Percentiles rank a stretch among this genome's conserved stretches.
These are phyloP conservation scores for Myochromella boudieri DNA, from an alignment of 768 basidiomycete species.

Conservation along the genomic window DNA sequence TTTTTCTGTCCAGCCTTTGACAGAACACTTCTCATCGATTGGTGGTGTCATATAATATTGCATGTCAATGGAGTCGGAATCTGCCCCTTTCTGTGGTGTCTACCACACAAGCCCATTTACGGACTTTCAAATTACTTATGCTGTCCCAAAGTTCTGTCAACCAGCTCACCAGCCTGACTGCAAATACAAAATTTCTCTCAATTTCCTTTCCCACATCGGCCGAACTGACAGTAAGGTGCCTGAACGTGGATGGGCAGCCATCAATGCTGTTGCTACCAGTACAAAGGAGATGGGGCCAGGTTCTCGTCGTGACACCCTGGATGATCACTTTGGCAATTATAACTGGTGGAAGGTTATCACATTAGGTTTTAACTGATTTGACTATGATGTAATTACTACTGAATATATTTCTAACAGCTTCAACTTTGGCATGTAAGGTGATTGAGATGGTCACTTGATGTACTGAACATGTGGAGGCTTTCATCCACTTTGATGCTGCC, in stretches of 20 bases:
- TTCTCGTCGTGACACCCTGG: too few species aligned
- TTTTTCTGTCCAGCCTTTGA: too few species aligned
- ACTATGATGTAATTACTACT: neutral
- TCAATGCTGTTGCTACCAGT: slow-evolving; percentile 17
- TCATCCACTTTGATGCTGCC: slow-evolving; percentile 9
- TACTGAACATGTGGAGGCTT: slow-evolving; percentile 9
- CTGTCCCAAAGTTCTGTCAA: slow-evolving; percentile 32
- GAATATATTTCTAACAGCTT: slow-evolving; percentile 1
- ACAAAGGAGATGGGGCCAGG: slow-evolving; percentile 26
- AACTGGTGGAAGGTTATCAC: slow-evolving; percentile 26
- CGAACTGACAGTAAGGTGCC: slow-evolving; percentile 13
- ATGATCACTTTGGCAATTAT: slow-evolving; percentile 21
- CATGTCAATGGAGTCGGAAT: too few species aligned
- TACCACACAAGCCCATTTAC: too few species aligned
- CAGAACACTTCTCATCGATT: too few species aligned
- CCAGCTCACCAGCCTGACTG: slow-evolving; percentile 21
- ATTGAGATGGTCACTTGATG: slow-evolving; percentile 9
- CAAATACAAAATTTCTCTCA: slow-evolving; percentile 20
- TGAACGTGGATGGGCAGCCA: slow-evolving; percentile 22
- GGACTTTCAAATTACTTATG: too few species aligned
- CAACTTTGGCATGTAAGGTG: slow-evolving; percentile 10
- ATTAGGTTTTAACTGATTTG: slow-evolving; percentile 13
- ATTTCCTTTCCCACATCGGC: too few species aligned
- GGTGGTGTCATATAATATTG: too few species aligned
- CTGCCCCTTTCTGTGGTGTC: too few species aligned